These are phyloP conservation scores for Onygena corvina DNA, from an alignment of 2,329 filamentous ascomycete genomes.

Conservation along the genomic window DNA sequence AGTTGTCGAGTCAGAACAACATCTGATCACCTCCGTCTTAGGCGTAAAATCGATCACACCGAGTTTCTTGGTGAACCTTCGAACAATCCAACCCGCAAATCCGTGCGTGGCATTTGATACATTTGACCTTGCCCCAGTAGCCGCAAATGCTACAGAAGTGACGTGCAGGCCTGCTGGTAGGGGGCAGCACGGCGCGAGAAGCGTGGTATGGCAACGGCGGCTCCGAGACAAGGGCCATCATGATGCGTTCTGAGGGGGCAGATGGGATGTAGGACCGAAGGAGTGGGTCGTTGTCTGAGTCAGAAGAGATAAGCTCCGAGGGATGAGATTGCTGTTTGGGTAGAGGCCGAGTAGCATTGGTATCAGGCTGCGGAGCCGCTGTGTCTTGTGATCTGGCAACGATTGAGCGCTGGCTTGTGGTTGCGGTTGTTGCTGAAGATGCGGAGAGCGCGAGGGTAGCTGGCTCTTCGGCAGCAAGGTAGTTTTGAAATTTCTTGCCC, in stretches of 20 bases:
- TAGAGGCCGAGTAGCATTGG: slow-evolving; percentile 1
- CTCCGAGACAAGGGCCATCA: slow-evolving; percentile 35
- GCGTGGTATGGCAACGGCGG: slow-evolving; percentile 38
- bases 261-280: slow-evolving; percentile 33
- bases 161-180: slow-evolving; percentile 24
- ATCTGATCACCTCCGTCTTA: background rate
- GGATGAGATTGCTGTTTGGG: background rate
- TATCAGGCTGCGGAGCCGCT: slow-evolving; percentile 1
- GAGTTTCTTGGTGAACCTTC: slow-evolving; percentile 37
- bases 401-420: slow-evolving; percentile 9
- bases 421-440: slow-evolving; percentile 8
- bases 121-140: slow-evolving; percentile 40
- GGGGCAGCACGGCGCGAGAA: slow-evolving; percentile 30
- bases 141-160: slow-evolving; percentile 40
- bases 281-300: slow-evolving; percentile 33
- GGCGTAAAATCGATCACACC: slow-evolving; percentile 32
- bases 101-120: slow-evolving; percentile 36
- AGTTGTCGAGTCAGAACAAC: background rate
- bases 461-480: slow-evolving; percentile 41
- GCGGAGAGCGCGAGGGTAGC: slow-evolving; percentile 20
- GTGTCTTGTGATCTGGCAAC: slow-evolving; percentile 16
- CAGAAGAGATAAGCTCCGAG: slow-evolving; percentile 25
- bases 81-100: slow-evolving; percentile 40
- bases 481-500: slow-evolving; percentile 40
- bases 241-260: slow-evolving; percentile 35